These are phyloP conservation scores for Botryotinia calthae DNA, from an alignment of 2,329 filamentous ascomycete genomes.

Conservation along the genomic window DNA sequence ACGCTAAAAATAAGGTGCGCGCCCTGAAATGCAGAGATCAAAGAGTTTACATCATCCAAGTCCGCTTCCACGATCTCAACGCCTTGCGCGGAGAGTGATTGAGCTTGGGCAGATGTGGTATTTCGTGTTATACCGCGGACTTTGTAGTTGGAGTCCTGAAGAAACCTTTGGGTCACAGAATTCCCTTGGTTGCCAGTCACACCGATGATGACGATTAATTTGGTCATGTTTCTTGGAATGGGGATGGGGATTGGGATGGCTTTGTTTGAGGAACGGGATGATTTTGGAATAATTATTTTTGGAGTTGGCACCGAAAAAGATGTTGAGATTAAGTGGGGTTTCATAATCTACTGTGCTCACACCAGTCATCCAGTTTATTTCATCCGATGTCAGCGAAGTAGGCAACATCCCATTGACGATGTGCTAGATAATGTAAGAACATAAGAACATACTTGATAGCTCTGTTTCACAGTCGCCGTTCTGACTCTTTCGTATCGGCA, in stretches of 20 bases:
- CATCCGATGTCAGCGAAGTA: not conserved
- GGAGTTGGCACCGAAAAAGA: not conserved
- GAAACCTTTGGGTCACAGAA: conserved; percentile 47
- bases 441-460: not conserved
- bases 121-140: conserved; percentile 50
- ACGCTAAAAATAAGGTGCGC: conserved; percentile 43
- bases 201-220: conserved; percentile 15
- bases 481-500: not conserved
- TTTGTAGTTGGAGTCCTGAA: conserved; percentile 44
- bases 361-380: not conserved
- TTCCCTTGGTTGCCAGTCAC: conserved; percentile 41
- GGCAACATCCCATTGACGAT: not conserved
- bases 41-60: conserved; percentile 28
- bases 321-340: not conserved
- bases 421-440: not conserved
- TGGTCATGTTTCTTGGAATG: not conserved
- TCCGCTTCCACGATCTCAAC: conserved; percentile 44
- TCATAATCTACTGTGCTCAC: not conserved
- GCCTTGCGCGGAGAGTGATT: conserved; percentile 43
- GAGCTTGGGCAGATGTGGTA: conserved; percentile 42
- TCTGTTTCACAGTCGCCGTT: not conserved
- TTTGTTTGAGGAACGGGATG: not conserved
- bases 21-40: conserved; percentile 39
- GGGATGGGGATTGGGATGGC: not conserved
- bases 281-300: not conserved